Evolutionary conservation across 2,329 filamentous ascomycete species (phyloP).

Genomic region (Acephala macrosclerotiorum): DNA sequence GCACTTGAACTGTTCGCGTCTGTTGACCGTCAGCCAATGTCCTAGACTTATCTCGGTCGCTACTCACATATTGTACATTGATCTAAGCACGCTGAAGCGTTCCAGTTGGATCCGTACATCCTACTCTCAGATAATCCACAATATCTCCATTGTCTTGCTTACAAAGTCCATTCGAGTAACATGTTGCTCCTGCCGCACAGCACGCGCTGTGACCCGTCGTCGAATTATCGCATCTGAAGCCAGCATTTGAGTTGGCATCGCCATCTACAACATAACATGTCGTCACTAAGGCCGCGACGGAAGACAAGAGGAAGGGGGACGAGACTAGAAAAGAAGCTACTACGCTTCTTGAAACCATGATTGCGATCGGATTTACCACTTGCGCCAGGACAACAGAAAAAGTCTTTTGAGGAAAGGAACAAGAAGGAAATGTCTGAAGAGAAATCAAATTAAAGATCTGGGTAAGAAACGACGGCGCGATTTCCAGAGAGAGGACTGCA

Average conservation of each 20-base stretch:
- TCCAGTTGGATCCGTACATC: constrained; percentile 38
- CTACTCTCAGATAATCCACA: constrained; percentile 37
- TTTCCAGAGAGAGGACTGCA: neutral
- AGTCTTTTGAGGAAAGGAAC: neutral
- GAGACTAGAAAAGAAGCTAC: constrained; percentile 7
- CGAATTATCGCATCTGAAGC: constrained; percentile 34
- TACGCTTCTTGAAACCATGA: constrained; percentile 11
- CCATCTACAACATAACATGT: constrained; percentile 35
- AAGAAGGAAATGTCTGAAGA: neutral
- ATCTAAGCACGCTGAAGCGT: constrained; percentile 34
- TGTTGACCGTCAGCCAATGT: constrained; percentile 15
- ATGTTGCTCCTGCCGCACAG: constrained; percentile 31
- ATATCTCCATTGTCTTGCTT: constrained; percentile 27
- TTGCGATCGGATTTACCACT: neutral
- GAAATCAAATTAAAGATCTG: neutral
- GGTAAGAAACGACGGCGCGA: neutral
- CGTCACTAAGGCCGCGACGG: constrained; percentile 18
- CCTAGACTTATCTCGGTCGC: neutral
- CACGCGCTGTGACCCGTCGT: constrained; percentile 35
- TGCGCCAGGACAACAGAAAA: neutral
- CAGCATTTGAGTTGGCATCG: constrained; percentile 17
- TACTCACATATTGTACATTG: constrained; percentile 34
- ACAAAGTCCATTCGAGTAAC: constrained; percentile 38
- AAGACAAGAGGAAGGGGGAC: constrained; percentile 5
- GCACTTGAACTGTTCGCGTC: constrained; percentile 31